Evolutionary conservation across 2,329 filamentous ascomycete species (phyloP), one percentile per base, ranked within the genome.

Genomic region (Fonsecaea monophora): DNA sequence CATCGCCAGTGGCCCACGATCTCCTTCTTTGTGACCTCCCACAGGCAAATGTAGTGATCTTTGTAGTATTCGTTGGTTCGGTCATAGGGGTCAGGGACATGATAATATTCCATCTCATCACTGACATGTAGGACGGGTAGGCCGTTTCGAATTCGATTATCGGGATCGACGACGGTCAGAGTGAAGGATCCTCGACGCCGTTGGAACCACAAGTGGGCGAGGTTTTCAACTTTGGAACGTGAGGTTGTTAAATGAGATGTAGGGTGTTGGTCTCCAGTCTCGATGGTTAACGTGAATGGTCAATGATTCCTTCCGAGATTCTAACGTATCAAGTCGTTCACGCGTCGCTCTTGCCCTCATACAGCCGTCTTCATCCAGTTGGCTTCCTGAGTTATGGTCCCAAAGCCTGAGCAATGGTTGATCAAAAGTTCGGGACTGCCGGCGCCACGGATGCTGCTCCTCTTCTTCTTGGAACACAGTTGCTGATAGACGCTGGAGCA

Each of bases 31-130:
- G 68, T 53, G 53, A 70, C 67, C 62, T 69, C 62, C 68, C 67
- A 70, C 56, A 70, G 56, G 66, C 67, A 70, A 53, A 70, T 34
- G 54, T 67, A 65, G 67, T 67, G 64, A 67, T 70, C 45, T 30
- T 53, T 56, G 42, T 70, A 70, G 54, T 67, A 67, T 55, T 56
- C 37, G 57, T 65, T 70, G 9, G 10, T 12, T 40, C 8, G 6
- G 4, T 30, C 8, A 50, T 70, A 69, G 15, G 67, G 67, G 53
- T 70, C 63, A 59, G n/a, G 25, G 9, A 70, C 48, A 21, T 40
- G 38, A 56, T 69, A 70, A 38, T 70, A 34, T 53, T 58, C 53
- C 68, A 70, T 70, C 53, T 70, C 68, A 50, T 53, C 57, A 53
- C 13, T 15, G 30, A 65, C 45, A 38, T 69, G 42, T 42, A 70